These are phyloP conservation scores for Spathaspora arborariae DNA, from an alignment of 805 yeast genomes.

Conservation along the genomic window DNA sequence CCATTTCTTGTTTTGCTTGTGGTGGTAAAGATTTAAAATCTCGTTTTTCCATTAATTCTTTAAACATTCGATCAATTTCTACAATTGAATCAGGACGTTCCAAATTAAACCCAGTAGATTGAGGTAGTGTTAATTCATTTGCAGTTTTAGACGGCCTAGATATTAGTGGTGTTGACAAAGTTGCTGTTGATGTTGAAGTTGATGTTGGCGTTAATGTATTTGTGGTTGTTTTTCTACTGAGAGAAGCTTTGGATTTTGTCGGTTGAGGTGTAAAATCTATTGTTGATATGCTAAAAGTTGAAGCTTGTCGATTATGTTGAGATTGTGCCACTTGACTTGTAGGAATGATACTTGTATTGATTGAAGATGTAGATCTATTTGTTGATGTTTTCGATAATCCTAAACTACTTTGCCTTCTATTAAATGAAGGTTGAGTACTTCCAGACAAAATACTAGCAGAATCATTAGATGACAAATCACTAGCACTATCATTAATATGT, in stretches of 20 bases:
- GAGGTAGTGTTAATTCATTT: conserved; percentile 11
- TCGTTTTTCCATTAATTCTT: conserved; percentile 76
- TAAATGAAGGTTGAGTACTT: conserved; percentile 13
- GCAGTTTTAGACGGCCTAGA: conserved; percentile 24
- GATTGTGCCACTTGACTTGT: conserved; percentile 27
- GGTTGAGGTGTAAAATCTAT: conserved; percentile 6
- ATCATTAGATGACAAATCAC: conserved; percentile 32
- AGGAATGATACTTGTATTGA: conserved; percentile 22
- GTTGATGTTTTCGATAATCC: conserved; percentile 11
- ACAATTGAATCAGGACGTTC: conserved; percentile 66
- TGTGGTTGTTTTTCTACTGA: conserved; percentile 22
- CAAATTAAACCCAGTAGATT: conserved; percentile 29
- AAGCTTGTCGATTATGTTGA: conserved; percentile 38
- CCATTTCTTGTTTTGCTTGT: conserved; percentile 73
- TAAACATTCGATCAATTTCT: conserved; percentile 71
- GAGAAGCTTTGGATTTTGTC: not conserved
- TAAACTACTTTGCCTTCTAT: conserved; percentile 1
- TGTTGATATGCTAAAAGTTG: conserved; percentile 34
- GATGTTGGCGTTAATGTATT: too few species aligned
- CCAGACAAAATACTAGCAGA: conserved; percentile 26
- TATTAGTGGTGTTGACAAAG: conserved; percentile 19
- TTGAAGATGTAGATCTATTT: conserved; percentile 10
- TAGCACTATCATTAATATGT: conserved; percentile 11
- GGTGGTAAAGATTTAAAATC: conserved; percentile 71
- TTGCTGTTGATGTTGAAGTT: too few species aligned